Percentiles rank a stretch among this genome's conserved stretches.
Conservation (phyloP, 352 stramenopile genomes). For the Pythium coloratum region DNA sequence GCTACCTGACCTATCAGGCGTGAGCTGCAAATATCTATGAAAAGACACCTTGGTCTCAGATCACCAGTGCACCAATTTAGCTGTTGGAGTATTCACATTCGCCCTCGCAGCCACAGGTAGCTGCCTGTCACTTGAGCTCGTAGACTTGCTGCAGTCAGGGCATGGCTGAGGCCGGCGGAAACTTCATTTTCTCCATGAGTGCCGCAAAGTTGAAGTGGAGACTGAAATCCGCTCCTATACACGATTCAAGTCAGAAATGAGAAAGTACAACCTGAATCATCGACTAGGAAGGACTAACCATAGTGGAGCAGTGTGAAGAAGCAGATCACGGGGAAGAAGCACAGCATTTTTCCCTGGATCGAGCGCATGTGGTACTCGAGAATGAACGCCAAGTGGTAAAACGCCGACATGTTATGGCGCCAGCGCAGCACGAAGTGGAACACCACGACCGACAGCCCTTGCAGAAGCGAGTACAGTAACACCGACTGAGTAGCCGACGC, state of each 20-base stretch:
- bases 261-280: neutral
- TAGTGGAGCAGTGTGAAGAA: conserved; percentile 29
- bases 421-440: conserved; percentile 17
- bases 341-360: conserved; percentile 28
- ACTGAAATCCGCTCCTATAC: neutral
- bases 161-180: no score
- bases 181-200: conserved; percentile 1
- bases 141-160: no score
- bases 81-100: no score
- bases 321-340: conserved; percentile 24
- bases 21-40: no score
- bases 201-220: conserved; percentile 9
- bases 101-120: no score
- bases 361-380: conserved; percentile 24
- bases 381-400: conserved; percentile 26
- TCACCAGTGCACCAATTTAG: no score
- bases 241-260: neutral
- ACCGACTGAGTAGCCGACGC: conserved; percentile 12
- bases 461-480: conserved; percentile 20
- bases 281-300: conserved; percentile 8
- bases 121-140: no score
- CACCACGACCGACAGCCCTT: conserved; percentile 16
- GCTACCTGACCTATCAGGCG: no score
- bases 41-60: no score
- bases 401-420: conserved; percentile 19